Percentiles rank a stretch among this genome's conserved stretches.
Evolutionary conservation across 495 filamentous ascomycete genomes (phyloP).

Genomic region (Cladorrhinum samala): DNA sequence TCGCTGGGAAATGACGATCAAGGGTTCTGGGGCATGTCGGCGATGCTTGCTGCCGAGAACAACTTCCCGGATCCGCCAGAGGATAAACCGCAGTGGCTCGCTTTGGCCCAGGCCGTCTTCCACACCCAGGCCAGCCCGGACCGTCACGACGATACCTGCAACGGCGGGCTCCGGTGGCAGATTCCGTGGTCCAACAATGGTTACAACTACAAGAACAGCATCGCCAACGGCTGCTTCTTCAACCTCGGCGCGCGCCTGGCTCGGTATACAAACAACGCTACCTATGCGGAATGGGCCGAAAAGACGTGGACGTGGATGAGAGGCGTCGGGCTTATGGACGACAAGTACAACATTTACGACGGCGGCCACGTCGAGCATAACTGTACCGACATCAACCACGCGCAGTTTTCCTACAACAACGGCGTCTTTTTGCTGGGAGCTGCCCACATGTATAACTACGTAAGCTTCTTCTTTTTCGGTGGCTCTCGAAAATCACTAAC

Average conservation of each 20-base stretch:
- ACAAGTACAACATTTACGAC: constrained; percentile 64
- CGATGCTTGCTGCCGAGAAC: constrained; percentile 67
- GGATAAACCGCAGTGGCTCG: constrained; percentile 60
- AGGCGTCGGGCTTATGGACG: constrained; percentile 56
- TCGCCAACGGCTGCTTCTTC: constrained; percentile 83
- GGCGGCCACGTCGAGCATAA: constrained; percentile 61
- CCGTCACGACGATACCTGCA: constrained; percentile 59
- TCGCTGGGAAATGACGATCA: constrained; percentile 84
- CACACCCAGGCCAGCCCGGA: constrained; percentile 54
- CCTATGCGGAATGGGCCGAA: constrained; percentile 70
- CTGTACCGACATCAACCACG: constrained; percentile 55
- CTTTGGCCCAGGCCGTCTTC: constrained; percentile 72
- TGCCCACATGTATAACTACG: constrained; percentile 71
- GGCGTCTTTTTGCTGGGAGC: constrained; percentile 67
- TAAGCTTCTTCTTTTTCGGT: constrained; percentile 23
- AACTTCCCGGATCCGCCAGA: constrained; percentile 58
- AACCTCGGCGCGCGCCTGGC: constrained; percentile 74
- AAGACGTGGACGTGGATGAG: constrained; percentile 68
- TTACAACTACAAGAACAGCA: constrained; percentile 86
- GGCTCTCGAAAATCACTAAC: constrained; percentile 1
- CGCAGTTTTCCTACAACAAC: constrained; percentile 74
- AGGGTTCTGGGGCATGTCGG: constrained; percentile 68
- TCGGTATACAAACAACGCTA: constrained; percentile 68
- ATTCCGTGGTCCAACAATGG: constrained; percentile 70
- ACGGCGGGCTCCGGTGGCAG: constrained; percentile 80